Conservation (phyloP, 1,284 basidiomycete genomes). For the Flammula alnicola region DNA sequence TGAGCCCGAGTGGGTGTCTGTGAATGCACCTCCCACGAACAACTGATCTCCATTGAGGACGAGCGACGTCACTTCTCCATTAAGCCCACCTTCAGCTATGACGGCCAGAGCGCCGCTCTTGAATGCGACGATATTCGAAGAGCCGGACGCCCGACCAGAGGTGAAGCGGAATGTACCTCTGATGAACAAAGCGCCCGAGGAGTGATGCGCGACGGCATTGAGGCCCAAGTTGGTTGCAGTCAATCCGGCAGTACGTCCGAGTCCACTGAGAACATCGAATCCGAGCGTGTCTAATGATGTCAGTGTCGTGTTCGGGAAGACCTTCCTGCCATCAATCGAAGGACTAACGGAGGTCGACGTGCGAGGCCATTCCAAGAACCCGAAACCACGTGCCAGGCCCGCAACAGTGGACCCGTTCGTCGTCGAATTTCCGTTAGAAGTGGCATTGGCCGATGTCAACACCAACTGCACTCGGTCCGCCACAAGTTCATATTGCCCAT, state of each 20-base stretch:
- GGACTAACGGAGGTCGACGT: conserved; percentile 34
- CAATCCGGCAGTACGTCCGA: conserved; percentile 48
- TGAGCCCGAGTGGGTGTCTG: conserved; percentile 61
- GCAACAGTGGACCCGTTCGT: conserved; percentile 24
- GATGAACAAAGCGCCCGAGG: conserved; percentile 71
- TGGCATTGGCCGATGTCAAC: conserved; percentile 61
- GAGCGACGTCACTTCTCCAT: conserved; percentile 77
- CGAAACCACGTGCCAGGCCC: conserved; percentile 56
- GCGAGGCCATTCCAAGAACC: conserved; percentile 83
- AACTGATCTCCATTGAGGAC: conserved; percentile 63
- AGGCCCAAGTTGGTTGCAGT: conserved; percentile 48
- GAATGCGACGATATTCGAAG: conserved; percentile 78
- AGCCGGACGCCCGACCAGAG: conserved; percentile 56
- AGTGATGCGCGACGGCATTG: conserved; percentile 61
- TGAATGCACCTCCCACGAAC: conserved; percentile 88
- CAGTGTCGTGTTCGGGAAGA: conserved; percentile 71
- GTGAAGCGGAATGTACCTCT: conserved; percentile 79
- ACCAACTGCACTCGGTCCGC: conserved; percentile 81
- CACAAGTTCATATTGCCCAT: conserved; percentile 77
- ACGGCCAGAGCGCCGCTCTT: conserved; percentile 61
- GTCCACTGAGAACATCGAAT: conserved; percentile 57
- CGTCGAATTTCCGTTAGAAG: conserved; percentile 21
- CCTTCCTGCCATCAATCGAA: conserved; percentile 57
- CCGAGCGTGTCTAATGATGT: conserved; percentile 72
- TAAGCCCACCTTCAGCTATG: conserved; percentile 68